Conservation (phyloP, 2,329 filamentous ascomycete species). For the Cylindrodendrum hubeiense region DNA sequence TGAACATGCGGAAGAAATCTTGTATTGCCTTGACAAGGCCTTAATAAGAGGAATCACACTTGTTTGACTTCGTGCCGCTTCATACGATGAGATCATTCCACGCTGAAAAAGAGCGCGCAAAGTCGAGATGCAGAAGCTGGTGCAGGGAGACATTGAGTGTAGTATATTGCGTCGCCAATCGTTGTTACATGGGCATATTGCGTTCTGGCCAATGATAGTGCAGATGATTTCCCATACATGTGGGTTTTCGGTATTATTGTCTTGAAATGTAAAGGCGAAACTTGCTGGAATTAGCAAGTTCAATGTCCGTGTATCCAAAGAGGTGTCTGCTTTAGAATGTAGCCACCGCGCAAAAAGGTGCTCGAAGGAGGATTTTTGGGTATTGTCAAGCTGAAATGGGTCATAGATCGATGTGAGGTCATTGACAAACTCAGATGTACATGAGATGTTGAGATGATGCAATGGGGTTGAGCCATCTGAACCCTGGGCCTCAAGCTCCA, state of each 20-base stretch:
- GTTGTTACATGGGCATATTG: background rate
- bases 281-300: background rate
- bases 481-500: background rate
- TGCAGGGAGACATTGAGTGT: background rate
- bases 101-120: background rate
- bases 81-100: background rate
- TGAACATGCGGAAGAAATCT: background rate
- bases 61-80: background rate
- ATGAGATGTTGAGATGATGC: background rate
- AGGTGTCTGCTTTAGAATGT: too few species aligned
- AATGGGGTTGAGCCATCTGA: conserved; percentile 4
- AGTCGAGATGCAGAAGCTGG: background rate
- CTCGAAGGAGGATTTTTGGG: background rate
- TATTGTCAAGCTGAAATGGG: background rate
- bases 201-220: background rate
- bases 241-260: background rate
- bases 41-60: background rate
- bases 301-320: background rate
- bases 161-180: too few species aligned
- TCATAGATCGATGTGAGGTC: background rate
- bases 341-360: background rate
- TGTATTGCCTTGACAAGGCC: background rate
- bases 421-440: background rate
- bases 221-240: conserved; percentile 2
- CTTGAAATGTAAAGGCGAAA: background rate